Base-by-base conservation (phyloP, 139 green algal species). In the Astrephomene gubernaculifera region DNA sequence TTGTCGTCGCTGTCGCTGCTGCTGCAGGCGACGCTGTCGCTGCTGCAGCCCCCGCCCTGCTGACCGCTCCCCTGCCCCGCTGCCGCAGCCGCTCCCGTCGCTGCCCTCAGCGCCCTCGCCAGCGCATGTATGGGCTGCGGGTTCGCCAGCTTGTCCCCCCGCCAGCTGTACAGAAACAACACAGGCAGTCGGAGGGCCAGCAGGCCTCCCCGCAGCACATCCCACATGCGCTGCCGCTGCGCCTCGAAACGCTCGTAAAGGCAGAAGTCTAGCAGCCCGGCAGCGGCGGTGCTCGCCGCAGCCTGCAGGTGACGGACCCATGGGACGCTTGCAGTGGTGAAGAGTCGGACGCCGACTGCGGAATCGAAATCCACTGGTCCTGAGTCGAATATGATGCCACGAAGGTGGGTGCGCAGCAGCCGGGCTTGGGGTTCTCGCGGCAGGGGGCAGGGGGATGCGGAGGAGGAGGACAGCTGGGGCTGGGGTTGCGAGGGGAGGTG, bases 291-390 rank as follows among this genome's bases (percentile, higher is more conserved):
- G n/a, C 61, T 31, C 27, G 63, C 61, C 24, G 63, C 44, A 2
- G 36, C 38, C 35, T 74, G 63, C 63, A 74, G 31, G 25, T 7
- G 2, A 2, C 78, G 61, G 4, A 84, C 9, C 61, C 8, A n/a
- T 0, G 41, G 17, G 4, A 27, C 0, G 4, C 7, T 19, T 31
- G 12, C 38, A 31, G 4, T 84, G 63, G 78, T 31, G n/a, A 84
- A 84, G 1, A 84, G 78, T 3, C 61, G 63, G 22, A 84, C 78
- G 31, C 78, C 78, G 2, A 84, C 78, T 0, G 6, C 5, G 6
- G 78, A 84, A 31, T 84, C 78, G 10, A 84, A 84, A 43, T 84
- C 78, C 0, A 84, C 78, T 31, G 78, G 78, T 21, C 54, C 61
- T 22, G 78, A 84, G 60, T 84, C 78, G 43, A 84, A 84, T 4